Percentiles rank a stretch among this genome's conserved stretches.
These are phyloP conservation scores for Penicillium dipodomyicola DNA, from an alignment of 495 filamentous ascomycete genomes.

Conservation along the genomic window DNA sequence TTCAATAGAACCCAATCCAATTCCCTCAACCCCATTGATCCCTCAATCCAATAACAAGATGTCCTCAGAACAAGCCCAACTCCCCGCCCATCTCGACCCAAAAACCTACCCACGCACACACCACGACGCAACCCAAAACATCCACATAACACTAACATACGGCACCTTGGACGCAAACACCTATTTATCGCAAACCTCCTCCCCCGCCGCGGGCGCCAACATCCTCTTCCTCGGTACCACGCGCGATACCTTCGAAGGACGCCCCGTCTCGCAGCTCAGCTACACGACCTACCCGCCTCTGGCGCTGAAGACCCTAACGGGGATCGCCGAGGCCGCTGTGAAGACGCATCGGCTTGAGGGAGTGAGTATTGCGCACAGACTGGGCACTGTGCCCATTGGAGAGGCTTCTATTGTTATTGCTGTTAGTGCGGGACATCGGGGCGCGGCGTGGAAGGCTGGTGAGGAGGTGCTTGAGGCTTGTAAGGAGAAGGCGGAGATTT, in stretches of 20 bases:
- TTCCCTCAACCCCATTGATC: neutral
- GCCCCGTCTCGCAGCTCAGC: slow-evolving; percentile 70
- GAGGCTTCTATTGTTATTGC: slow-evolving; percentile 94
- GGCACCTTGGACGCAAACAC: slow-evolving; percentile 55
- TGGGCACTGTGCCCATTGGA: slow-evolving; percentile 79
- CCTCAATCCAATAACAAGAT: neutral
- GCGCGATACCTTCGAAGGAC: slow-evolving; percentile 73
- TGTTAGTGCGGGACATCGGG: slow-evolving; percentile 80
- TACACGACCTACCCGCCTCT: slow-evolving; percentile 81
- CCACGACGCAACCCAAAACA: slow-evolving; percentile 30
- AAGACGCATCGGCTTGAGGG: slow-evolving; percentile 60
- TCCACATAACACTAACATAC: slow-evolving; percentile 56
- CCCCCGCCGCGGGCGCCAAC: slow-evolving; percentile 80
- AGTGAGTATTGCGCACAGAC: slow-evolving; percentile 80
- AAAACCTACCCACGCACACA: slow-evolving; percentile 42
- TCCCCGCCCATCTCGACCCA: slow-evolving; percentile 40
- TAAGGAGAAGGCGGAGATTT: slow-evolving; percentile 86
- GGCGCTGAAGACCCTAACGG: slow-evolving; percentile 70
- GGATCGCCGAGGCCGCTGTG: slow-evolving; percentile 61
- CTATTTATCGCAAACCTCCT: slow-evolving; percentile 66
- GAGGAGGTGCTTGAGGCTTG: slow-evolving; percentile 87
- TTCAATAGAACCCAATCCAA: neutral
- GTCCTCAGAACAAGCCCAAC: slow-evolving; percentile 6
- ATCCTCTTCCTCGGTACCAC: slow-evolving; percentile 89
- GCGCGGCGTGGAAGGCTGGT: slow-evolving; percentile 81